Evolutionary conservation across 495 filamentous ascomycete genomes (phyloP).

Genomic region (Tuber borchii): DNA sequence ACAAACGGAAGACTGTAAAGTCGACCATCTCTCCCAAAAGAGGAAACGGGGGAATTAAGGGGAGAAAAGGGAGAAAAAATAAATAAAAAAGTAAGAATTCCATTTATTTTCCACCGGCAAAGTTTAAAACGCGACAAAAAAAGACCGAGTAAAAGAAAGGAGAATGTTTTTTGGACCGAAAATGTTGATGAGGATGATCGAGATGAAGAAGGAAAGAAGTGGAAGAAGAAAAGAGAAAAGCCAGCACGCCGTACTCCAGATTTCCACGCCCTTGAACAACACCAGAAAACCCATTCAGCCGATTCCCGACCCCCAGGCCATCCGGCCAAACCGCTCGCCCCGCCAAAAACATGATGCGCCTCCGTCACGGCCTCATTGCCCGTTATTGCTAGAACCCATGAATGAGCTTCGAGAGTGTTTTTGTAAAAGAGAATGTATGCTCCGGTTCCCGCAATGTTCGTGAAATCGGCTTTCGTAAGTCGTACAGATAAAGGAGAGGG

Average conservation of each 20-base stretch:
- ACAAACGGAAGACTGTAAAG: neutral
- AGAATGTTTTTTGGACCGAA: slow-evolving; percentile 6
- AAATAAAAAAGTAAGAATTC: slow-evolving; percentile 19
- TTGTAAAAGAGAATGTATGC: neutral
- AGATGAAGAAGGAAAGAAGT: slow-evolving; percentile 19
- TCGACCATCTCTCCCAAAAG: slow-evolving; percentile 13
- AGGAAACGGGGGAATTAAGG: neutral
- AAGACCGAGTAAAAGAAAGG: slow-evolving; percentile 7
- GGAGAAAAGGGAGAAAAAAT: slow-evolving; percentile 7
- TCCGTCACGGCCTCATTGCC: neutral
- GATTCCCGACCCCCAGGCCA: slow-evolving; percentile 8
- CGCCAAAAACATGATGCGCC: neutral
- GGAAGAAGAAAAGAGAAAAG: slow-evolving; percentile 28
- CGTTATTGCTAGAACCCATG: neutral
- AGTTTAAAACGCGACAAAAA: neutral
- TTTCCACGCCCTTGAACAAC: slow-evolving; percentile 30
- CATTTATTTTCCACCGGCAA: slow-evolving; percentile 1
- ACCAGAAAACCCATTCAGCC: slow-evolving; percentile 8
- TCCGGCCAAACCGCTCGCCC: neutral
- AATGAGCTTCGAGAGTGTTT: neutral
- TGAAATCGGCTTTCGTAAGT: neutral
- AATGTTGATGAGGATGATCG: slow-evolving; percentile 20
- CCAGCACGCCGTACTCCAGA: slow-evolving; percentile 16
- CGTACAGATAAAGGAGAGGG: neutral
- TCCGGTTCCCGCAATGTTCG: neutral